phyloP scores from a whole-genome alignment of 768 basidiomycete species.

The Lactarius psammicola region DNA sequence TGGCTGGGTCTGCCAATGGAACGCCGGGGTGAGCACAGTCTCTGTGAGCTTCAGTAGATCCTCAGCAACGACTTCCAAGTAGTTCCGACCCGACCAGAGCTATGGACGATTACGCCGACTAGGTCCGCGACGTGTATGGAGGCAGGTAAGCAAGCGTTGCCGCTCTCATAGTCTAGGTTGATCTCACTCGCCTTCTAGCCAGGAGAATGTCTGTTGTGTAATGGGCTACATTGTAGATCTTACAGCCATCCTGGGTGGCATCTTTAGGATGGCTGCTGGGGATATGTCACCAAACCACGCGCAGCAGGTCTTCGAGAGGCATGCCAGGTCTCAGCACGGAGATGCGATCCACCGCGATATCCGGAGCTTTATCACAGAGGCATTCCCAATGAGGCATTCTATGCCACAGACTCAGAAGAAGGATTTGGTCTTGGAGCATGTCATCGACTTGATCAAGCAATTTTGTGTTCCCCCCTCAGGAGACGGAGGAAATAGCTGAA shows the following conservation, averaged over 20 bases:
- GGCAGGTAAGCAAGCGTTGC: background rate
- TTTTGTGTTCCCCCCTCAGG: background rate
- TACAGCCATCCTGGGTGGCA: background rate
- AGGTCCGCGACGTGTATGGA: background rate
- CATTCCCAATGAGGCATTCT: background rate
- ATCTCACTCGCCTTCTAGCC: background rate
- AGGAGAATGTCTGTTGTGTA: slow-evolving; percentile 9
- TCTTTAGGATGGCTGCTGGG: background rate
- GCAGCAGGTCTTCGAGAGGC: background rate
- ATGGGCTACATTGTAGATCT: slow-evolving; percentile 22
- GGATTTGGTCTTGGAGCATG: slow-evolving; percentile 9
- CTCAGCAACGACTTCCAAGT: background rate
- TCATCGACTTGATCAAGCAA: slow-evolving; percentile 10
- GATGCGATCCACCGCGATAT: background rate
- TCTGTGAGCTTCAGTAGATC: background rate
- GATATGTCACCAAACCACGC: background rate
- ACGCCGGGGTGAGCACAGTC: background rate
- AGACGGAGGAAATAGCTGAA: background rate
- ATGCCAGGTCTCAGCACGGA: background rate
- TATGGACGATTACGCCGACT: background rate
- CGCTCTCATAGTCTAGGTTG: background rate
- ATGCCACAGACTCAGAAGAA: background rate
- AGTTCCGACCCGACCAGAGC: background rate
- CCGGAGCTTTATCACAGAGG: background rate
- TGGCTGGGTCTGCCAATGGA: background rate